These are phyloP conservation scores for Oemleria cerasiformis DNA, from an alignment of 306 rosid species.

Conservation along the genomic window DNA sequence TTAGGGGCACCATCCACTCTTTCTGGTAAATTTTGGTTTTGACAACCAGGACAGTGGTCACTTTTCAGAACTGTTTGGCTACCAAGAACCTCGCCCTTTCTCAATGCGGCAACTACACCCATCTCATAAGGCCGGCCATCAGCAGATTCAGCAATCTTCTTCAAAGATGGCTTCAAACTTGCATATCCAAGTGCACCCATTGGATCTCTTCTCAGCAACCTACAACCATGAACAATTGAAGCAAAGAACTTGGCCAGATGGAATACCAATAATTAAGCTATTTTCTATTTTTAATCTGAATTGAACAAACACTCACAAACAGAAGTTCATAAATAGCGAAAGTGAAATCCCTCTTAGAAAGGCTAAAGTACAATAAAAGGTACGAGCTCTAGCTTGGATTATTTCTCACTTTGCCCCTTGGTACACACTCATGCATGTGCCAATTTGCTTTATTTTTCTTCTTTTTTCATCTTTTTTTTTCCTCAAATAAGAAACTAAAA, in stretches of 20 bases:
- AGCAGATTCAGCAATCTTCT: conserved; percentile 65
- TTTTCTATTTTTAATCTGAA: background rate
- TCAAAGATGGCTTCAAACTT: conserved; percentile 56
- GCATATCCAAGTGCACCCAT: conserved; percentile 97
- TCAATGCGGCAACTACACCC: conserved; percentile 83
- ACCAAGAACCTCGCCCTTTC: conserved; percentile 90
- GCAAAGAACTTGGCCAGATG: conserved; percentile 19
- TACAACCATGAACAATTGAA: conserved; percentile 34
- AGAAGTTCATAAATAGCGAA: background rate
- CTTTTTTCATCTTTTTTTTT: too few species aligned
- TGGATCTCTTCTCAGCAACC: conserved; percentile 87
- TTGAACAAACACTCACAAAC: background rate
- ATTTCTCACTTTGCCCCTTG: too few species aligned
- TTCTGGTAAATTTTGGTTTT: conserved; percentile 62
- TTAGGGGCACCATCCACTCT: conserved; percentile 91
- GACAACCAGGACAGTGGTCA: conserved; percentile 91
- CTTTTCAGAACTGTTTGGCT: conserved; percentile 90
- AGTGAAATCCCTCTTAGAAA: too few species aligned
- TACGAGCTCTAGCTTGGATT: too few species aligned
- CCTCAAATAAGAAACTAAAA: too few species aligned
- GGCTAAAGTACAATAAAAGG: too few species aligned
- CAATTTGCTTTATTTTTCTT: too few species aligned
- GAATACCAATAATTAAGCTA: background rate
- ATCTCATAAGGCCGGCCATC: conserved; percentile 81
- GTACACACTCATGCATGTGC: too few species aligned